phyloP scores from a whole-genome alignment of 202 grass and related monocot genomes.

The Saccharum hybrid region DNA sequence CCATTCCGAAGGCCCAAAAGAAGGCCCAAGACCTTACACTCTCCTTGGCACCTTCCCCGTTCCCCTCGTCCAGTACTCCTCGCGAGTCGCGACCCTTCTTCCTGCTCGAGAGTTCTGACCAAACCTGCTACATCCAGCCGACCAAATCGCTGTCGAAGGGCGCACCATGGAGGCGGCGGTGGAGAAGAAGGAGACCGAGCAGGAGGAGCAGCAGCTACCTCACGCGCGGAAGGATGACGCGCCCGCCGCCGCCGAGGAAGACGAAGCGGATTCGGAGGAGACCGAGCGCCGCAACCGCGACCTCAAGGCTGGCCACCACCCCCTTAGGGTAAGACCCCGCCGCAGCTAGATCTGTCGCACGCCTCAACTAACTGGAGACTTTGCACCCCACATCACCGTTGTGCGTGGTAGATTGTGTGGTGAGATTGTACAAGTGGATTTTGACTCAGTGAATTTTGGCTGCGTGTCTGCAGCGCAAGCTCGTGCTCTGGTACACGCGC shows the following conservation, averaged over 20 bases:
- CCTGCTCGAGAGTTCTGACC: conserved; percentile 15
- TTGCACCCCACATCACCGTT: not conserved
- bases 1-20: not conserved
- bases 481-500: conserved; percentile 87
- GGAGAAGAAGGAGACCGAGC: conserved; percentile 54
- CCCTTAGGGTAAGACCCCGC: conserved; percentile 71
- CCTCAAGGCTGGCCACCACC: conserved; percentile 85
- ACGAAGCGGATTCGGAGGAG: conserved; percentile 61
- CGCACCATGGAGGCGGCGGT: conserved; percentile 48
- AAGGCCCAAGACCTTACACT: not conserved
- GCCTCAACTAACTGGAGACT: not conserved
- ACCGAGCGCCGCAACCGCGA: conserved; percentile 74
- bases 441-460: conserved; percentile 9
- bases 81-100: conserved; percentile 21
- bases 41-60: not conserved
- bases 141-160: conserved; percentile 37
- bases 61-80: not conserved
- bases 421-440: conserved; percentile 10
- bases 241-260: conserved; percentile 41
- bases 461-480: conserved; percentile 66
- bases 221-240: conserved; percentile 45
- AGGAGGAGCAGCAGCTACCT: conserved; percentile 48
- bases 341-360: conserved; percentile 40
- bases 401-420: not conserved
- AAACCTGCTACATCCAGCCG: conserved; percentile 18